These are phyloP conservation scores for Paramecium primaurelia DNA, from an alignment of 73 alveolate species.

Conservation along the genomic window DNA sequence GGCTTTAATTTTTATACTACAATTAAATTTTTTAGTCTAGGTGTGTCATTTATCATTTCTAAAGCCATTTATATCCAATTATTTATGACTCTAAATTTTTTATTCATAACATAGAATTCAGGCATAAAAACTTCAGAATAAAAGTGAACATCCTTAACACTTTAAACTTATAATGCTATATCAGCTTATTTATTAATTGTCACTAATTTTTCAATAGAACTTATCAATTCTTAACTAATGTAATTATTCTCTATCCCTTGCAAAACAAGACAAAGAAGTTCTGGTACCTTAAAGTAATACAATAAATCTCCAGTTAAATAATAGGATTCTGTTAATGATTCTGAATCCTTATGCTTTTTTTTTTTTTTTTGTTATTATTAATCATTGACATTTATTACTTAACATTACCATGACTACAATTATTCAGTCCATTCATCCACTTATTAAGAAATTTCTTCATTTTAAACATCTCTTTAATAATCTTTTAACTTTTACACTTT, in stretches of 20 bases:
- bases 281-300: conserved; percentile 25
- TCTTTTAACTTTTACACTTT: neutral
- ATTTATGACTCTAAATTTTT: conserved; percentile 4
- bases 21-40: neutral
- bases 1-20: neutral
- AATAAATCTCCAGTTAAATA: neutral
- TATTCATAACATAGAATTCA: conserved; percentile 5
- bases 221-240: neutral
- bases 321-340: neutral
- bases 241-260: neutral
- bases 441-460: neutral
- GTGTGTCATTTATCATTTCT: neutral
- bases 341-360: neutral
- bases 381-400: neutral
- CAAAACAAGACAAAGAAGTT: neutral
- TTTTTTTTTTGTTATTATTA: neutral
- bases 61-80: neutral
- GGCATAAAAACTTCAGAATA: conserved; percentile 24
- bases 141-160: neutral
- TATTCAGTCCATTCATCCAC: neutral
- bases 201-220: neutral
- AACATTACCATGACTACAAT: neutral
- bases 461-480: neutral
- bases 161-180: neutral
- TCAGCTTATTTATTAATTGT: neutral